A percentile compares a stretch with the other conserved stretches of the same genome.
Conservation (phyloP, 192 early-diverging fungal genomes). For the Coemansia furcata region DNA sequence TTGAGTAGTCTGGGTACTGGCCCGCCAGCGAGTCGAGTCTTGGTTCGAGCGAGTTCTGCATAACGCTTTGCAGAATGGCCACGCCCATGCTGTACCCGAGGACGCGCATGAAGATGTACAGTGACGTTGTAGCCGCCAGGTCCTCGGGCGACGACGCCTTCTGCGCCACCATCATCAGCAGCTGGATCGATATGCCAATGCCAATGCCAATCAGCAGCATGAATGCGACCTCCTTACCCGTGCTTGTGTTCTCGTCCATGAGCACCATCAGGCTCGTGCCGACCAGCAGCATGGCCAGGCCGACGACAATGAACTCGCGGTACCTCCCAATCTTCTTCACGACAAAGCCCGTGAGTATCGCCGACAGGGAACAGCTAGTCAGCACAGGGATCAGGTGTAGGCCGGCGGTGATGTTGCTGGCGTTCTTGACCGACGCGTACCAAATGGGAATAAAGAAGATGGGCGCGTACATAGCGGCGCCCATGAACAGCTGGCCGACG, state of each 20-base stretch:
- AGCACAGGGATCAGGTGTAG: constrained; percentile 30
- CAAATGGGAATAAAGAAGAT: constrained; percentile 38
- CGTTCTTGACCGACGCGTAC: constrained; percentile 31
- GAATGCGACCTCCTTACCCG: constrained; percentile 61
- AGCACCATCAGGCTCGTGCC: constrained; percentile 65
- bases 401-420: constrained; percentile 26
- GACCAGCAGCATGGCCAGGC: constrained; percentile 57
- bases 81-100: constrained; percentile 59
- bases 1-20: constrained; percentile 23
- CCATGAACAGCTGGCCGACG: constrained; percentile 24
- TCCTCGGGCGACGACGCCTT: constrained; percentile 57
- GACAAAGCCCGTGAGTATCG: constrained; percentile 61
- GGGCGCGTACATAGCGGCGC: constrained; percentile 29
- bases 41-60: constrained; percentile 57
- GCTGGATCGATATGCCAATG: constrained; percentile 69
- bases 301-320: constrained; percentile 64
- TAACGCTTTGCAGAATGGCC: constrained; percentile 56
- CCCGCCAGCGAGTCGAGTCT: constrained; percentile 22
- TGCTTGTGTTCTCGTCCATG: constrained; percentile 45
- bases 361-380: constrained; percentile 19
- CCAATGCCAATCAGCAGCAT: constrained; percentile 72
- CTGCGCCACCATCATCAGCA: constrained; percentile 67
- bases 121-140: constrained; percentile 65
- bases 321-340: constrained; percentile 59
- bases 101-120: constrained; percentile 63